These are phyloP conservation scores for Clavispora phyllophila DNA, from an alignment of 805 yeast species.

Conservation along the genomic window DNA sequence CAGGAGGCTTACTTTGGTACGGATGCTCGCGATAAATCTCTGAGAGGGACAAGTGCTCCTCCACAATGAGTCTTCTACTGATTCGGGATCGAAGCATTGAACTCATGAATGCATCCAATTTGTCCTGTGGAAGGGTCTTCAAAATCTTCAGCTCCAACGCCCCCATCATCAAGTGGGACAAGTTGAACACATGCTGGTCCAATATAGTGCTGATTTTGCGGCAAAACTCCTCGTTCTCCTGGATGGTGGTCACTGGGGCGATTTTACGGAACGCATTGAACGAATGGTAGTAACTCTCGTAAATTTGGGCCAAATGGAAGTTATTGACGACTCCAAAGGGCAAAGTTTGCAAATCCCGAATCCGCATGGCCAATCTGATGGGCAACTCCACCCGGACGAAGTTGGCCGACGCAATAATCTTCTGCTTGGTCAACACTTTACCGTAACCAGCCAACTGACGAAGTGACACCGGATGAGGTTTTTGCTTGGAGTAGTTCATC, in stretches of 20 bases:
- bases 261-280: constrained; percentile 80
- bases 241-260: constrained; percentile 59
- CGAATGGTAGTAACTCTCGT: constrained; percentile 82
- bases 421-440: constrained; percentile 66
- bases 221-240: constrained; percentile 75
- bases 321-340: constrained; percentile 85
- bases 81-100: constrained; percentile 79
- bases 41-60: constrained; percentile 82
- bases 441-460: constrained; percentile 89
- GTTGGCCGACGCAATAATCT: constrained; percentile 77
- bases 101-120: constrained; percentile 71
- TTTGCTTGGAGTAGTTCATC: constrained; percentile 53
- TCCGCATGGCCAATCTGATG: constrained; percentile 73
- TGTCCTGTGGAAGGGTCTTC: constrained; percentile 49
- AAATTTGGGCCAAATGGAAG: constrained; percentile 79
- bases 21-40: constrained; percentile 52
- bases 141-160: constrained; percentile 74
- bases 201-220: constrained; percentile 56
- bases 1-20: constrained; percentile 44
- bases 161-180: constrained; percentile 92
- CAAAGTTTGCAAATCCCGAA: constrained; percentile 71
- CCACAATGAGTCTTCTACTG: constrained; percentile 83
- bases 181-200: constrained; percentile 73
- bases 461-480: constrained; percentile 88
- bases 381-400: constrained; percentile 86